phyloP scores from a whole-genome alignment of 2,329 filamentous ascomycete species.

The Fusarium sp. region DNA sequence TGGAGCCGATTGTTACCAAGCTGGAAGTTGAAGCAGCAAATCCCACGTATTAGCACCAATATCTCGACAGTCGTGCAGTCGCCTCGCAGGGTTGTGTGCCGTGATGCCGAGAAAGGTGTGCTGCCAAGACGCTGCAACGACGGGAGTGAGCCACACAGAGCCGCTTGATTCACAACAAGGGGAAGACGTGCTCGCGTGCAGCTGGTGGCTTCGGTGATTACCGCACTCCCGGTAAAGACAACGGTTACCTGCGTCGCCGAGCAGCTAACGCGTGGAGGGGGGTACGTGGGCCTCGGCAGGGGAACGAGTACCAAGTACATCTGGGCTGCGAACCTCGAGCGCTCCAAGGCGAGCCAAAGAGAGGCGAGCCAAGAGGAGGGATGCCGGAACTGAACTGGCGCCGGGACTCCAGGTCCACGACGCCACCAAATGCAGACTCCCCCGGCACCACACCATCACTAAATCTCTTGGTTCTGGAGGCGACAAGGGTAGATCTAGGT shows the following conservation, averaged over 20 bases:
- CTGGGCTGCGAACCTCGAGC: not conserved
- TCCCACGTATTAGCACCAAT: constrained; percentile 23
- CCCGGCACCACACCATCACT: constrained; percentile 29
- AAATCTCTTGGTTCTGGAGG: constrained; percentile 21
- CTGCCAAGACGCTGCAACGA: constrained; percentile 33
- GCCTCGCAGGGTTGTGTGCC: constrained; percentile 30
- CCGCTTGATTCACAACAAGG: constrained; percentile 19
- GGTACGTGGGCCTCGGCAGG: constrained; percentile 21
- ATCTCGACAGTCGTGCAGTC: constrained; percentile 3
- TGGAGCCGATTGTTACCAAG: constrained; percentile 16
- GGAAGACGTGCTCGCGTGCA: constrained; percentile 32
- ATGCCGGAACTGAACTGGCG: constrained; percentile 4
- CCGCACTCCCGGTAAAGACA: constrained; percentile 33
- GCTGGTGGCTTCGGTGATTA: constrained; percentile 29
- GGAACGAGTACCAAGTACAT: constrained; percentile 25
- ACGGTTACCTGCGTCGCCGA: constrained; percentile 6
- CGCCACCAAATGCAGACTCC: constrained; percentile 32
- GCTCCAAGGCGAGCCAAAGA: not conserved
- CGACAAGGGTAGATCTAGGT: constrained; percentile 31
- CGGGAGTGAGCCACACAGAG: constrained; percentile 17
- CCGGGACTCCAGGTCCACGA: constrained; percentile 16
- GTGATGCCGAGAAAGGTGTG: constrained; percentile 41
- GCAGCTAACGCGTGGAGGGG: constrained; percentile 17
- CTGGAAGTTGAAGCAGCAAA: constrained; percentile 22
- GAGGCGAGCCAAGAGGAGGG: not conserved